Percentiles rank a stretch among this genome's conserved stretches.
These are phyloP conservation scores for Cyberlindnera americana DNA, from an alignment of 805 yeast genomes.

Conservation along the genomic window DNA sequence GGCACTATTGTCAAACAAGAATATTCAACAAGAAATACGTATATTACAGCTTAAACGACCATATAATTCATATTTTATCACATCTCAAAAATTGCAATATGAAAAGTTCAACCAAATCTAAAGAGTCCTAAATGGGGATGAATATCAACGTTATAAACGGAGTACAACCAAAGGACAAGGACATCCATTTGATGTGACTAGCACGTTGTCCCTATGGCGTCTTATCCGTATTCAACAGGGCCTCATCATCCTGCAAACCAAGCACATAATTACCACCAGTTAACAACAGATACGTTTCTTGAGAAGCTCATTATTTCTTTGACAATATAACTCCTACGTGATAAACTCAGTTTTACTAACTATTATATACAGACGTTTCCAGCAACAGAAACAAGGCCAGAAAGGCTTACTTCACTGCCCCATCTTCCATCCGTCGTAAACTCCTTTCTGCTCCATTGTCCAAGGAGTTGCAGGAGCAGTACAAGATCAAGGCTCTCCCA, in stretches of 20 bases:
- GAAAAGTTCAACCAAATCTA: background rate
- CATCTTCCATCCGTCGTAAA: slow-evolving; percentile 92
- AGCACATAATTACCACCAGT: background rate
- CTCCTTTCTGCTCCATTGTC: slow-evolving; percentile 98
- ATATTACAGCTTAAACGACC: background rate
- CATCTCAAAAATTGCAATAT: background rate
- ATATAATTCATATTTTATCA: background rate
- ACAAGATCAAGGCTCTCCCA: slow-evolving; percentile 93
- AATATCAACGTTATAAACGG: no score
- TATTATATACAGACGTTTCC: slow-evolving; percentile 74
- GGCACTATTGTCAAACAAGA: slow-evolving; percentile 1
- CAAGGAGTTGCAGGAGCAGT: slow-evolving; percentile 97
- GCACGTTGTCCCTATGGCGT: no score
- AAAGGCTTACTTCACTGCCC: slow-evolving; percentile 99
- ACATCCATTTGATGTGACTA: no score
- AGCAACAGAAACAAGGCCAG: slow-evolving; percentile 99
- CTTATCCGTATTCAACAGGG: no score
- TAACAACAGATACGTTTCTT: background rate
- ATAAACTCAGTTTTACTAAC: slow-evolving; percentile 29
- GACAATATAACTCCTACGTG: no score
- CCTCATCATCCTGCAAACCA: no score
- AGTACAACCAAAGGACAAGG: no score
- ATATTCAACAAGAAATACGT: background rate
- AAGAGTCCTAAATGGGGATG: no score
- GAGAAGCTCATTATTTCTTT: background rate